These are phyloP conservation scores for Tetrastigma voinierianum DNA, from an alignment of 164 flowering plant species.

Conservation along the genomic window DNA sequence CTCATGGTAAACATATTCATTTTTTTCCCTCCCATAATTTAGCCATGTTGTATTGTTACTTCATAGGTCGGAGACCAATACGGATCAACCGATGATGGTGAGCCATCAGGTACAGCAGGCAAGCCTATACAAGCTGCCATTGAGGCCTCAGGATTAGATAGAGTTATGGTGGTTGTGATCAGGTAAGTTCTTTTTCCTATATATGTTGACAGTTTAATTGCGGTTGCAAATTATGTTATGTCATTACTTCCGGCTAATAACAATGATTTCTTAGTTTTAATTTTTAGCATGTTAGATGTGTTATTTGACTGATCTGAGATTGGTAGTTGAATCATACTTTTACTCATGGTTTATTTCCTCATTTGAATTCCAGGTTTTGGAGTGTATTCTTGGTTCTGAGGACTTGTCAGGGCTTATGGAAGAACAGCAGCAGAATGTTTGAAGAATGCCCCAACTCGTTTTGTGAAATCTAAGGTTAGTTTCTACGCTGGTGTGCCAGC, in stretches of 20 bases:
- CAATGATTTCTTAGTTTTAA: background rate
- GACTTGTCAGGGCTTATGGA: conserved; percentile 97
- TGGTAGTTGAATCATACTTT: background rate
- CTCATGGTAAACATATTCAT: too few relatives aligned
- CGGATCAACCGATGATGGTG: conserved; percentile 90
- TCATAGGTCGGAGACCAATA: conserved; percentile 80
- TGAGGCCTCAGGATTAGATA: conserved; percentile 79
- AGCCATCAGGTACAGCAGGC: conserved; percentile 97
- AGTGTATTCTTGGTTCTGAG: conserved; percentile 90
- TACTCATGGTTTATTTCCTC: background rate
- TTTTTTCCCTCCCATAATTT: background rate
- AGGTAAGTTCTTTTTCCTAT: conserved; percentile 39
- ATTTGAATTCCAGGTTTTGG: conserved; percentile 66
- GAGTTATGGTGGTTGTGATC: conserved; percentile 93
- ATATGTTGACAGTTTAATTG: background rate
- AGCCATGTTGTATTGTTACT: background rate
- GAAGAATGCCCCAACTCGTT: conserved; percentile 71
- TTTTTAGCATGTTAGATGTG: background rate
- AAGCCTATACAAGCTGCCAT: conserved; percentile 92
- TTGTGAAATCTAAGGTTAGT: conserved; percentile 81
- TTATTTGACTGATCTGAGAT: background rate
- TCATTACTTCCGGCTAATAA: background rate
- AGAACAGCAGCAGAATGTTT: conserved; percentile 91
- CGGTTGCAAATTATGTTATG: background rate
- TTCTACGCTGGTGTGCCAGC: background rate